Evolutionary conservation across 352 stramenopile genomes (phyloP), one percentile per base, ranked within the genome.

Genomic region (Thraustotheca clavata): DNA sequence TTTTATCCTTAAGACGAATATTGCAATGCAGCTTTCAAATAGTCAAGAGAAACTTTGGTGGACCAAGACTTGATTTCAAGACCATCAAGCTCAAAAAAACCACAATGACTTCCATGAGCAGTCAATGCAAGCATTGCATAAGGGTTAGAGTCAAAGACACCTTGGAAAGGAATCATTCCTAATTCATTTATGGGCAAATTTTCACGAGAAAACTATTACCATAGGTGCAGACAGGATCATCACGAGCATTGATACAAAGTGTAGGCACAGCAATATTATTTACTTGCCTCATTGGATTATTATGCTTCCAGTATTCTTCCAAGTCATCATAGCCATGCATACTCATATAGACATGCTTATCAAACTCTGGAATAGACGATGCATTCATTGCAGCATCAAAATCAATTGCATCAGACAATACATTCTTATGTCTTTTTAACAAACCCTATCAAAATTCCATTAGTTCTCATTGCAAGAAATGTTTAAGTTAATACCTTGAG

Each of bases 261-360:
- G 88, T 50, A 0, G 83, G 83, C 20, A 79, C 76, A 32, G 66
- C 67, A 40, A 92, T 73, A 33, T 75, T 81, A 27, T 74, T 49
- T 12, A 86, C 66, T 9, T 77, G 67, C 33, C 78, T 80, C 76
- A 92, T 87, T 20, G 83, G 83, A 69, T 92, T 85, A 70, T 92
- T 92, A 20, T 77, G 36, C 20, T 62, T 48, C 83, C 83, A 92
- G 62, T 90, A 92, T 14, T 69, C 40, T 49, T 86, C 78, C 4
- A 89, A 40, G 59, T 86, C 72, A 2, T 67, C 59, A 59, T 88
- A 90, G 4, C 80, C 83, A 67, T 92, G 77, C 71, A 92, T 83
- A 39, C 77, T 83, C 72, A 88, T 87, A 75, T 83, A 92, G 60
- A 92, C 80, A 24, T 79, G 83, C 43, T 80, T 62, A 50, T 92